Percentiles rank a stretch among this genome's conserved stretches.
Conservation (phyloP, 2,329 filamentous ascomycete species). For the Neonectria neomacrospora region DNA sequence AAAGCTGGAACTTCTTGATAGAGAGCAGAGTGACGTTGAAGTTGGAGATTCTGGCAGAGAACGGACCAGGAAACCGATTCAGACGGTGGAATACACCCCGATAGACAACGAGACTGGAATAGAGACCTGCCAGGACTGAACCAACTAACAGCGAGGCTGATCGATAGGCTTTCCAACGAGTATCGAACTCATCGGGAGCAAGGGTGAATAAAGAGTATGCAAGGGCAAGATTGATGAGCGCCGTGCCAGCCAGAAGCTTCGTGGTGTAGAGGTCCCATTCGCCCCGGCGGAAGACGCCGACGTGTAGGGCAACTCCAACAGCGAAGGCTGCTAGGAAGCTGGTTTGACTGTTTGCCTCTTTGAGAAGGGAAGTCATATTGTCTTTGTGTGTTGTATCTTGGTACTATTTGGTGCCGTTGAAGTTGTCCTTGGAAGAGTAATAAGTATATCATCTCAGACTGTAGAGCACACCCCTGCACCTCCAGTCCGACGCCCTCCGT, state of each 20-base stretch:
- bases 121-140: background rate
- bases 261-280: constrained; percentile 30
- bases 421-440: background rate
- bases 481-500: background rate
- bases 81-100: constrained; percentile 27
- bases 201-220: background rate
- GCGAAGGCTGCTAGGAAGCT: background rate
- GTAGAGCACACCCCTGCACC: background rate
- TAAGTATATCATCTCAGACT: background rate
- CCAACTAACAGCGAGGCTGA: background rate
- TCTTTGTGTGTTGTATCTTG: background rate
- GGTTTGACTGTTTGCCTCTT: background rate
- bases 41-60: constrained; percentile 19
- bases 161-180: background rate
- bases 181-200: background rate
- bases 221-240: background rate
- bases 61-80: constrained; percentile 23
- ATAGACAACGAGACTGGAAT: constrained; percentile 24
- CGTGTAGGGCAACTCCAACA: constrained; percentile 15
- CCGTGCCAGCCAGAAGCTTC: constrained; percentile 1
- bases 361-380: background rate
- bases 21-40: constrained; percentile 24
- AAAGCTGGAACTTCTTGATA: constrained; percentile 1
- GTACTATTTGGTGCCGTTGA: background rate
- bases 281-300: constrained; percentile 8